Conservation (phyloP, 2,329 filamentous ascomycete genomes). For the Coniochaeta sp. region DNA sequence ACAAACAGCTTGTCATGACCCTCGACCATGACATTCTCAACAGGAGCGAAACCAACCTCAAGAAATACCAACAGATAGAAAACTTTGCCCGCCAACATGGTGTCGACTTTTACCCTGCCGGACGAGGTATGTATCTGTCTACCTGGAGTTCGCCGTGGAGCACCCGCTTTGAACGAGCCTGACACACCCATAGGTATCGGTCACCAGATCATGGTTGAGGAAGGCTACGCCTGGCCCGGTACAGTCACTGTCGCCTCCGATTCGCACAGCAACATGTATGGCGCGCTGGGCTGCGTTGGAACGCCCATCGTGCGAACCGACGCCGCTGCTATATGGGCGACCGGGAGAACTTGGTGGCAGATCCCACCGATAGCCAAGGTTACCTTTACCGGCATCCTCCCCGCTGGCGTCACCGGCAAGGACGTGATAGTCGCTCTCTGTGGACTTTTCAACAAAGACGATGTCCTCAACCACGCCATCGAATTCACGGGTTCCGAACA, state of each 20-base stretch:
- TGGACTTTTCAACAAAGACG: slow-evolving; percentile 72
- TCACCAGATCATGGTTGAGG: slow-evolving; percentile 77
- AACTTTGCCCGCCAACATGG: slow-evolving; percentile 74
- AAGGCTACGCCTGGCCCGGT: slow-evolving; percentile 75
- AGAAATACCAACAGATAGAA: slow-evolving; percentile 77
- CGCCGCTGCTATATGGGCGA: slow-evolving; percentile 79
- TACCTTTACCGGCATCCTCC: slow-evolving; percentile 67
- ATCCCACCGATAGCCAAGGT: slow-evolving; percentile 76
- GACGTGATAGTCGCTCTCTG: slow-evolving; percentile 90
- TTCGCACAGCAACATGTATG: slow-evolving; percentile 76
- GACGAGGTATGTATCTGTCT: too few relatives aligned
- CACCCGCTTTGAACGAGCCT: too few relatives aligned
- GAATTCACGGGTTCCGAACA: slow-evolving; percentile 70
- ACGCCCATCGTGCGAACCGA: slow-evolving; percentile 83
- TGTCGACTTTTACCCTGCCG: slow-evolving; percentile 66
- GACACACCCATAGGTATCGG: too few relatives aligned
- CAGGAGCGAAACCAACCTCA: slow-evolving; percentile 66
- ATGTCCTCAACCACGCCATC: slow-evolving; percentile 74
- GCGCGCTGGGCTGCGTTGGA: slow-evolving; percentile 68
- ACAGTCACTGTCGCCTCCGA: slow-evolving; percentile 75
- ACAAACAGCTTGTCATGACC: slow-evolving; percentile 70
- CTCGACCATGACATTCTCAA: slow-evolving; percentile 89
- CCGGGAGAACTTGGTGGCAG: slow-evolving; percentile 79
- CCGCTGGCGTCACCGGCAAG: slow-evolving; percentile 79
- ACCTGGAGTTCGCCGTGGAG: too few relatives aligned